Conservation (phyloP, 1,139 yeast genomes). For the Pneumocystis canis region DNA sequence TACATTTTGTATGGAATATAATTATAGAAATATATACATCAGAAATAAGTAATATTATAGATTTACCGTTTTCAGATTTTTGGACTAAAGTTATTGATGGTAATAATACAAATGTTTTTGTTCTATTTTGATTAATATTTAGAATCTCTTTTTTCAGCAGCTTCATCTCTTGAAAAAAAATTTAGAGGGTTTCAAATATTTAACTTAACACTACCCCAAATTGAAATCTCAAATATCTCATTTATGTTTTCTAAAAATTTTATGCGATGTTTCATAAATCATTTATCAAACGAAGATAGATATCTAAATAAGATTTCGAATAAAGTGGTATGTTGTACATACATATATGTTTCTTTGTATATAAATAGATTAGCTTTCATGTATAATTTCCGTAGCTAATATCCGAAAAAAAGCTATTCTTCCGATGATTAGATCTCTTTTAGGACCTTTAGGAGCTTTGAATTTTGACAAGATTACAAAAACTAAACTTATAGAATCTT, state of each 20-base stretch:
- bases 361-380: constrained; percentile 27
- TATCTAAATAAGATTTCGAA: constrained; percentile 53
- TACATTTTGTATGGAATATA: constrained; percentile 68
- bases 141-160: constrained; percentile 58
- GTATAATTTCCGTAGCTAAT: constrained; percentile 30
- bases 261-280: constrained; percentile 62
- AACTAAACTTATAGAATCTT: constrained; percentile 47
- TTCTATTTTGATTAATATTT: neutral
- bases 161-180: constrained; percentile 74
- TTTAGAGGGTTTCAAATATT: constrained; percentile 75
- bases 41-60: neutral
- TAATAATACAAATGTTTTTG: neutral
- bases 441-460: constrained; percentile 43
- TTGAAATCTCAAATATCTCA: constrained; percentile 25
- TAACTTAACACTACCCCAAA: constrained; percentile 32
- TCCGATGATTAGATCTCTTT: constrained; percentile 34
- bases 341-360: neutral
- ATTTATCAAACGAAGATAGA: constrained; percentile 52
- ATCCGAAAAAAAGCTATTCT: constrained; percentile 34
- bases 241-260: constrained; percentile 53
- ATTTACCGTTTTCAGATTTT: constrained; percentile 46
- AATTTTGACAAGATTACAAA: constrained; percentile 70
- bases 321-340: constrained; percentile 1
- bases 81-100: constrained; percentile 64
- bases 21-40: constrained; percentile 25